A percentile compares a stretch with the other conserved stretches of the same genome.
Evolutionary conservation across 768 basidiomycete genomes (phyloP).

Genomic region (Baorangia bicolor): DNA sequence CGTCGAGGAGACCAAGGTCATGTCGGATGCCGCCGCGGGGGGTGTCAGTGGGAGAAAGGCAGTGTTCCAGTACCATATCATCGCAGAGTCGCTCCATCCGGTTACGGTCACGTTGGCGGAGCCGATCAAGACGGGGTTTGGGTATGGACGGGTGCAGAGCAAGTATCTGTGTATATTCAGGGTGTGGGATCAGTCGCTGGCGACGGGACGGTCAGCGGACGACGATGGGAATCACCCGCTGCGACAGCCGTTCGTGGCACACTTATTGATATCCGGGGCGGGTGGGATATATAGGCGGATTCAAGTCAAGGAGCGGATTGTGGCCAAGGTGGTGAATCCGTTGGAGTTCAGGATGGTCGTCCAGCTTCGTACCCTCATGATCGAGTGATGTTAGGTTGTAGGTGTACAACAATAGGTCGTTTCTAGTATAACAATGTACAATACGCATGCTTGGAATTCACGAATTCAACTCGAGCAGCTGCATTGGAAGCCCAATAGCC

Average conservation of each 20-base stretch:
- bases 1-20: constrained; percentile 17
- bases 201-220: constrained; percentile 2
- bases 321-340: constrained; percentile 18
- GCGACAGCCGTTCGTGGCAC: constrained; percentile 21
- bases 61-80: constrained; percentile 18
- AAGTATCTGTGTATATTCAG: constrained; percentile 19
- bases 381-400: constrained; percentile 7
- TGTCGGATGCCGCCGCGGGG: constrained; percentile 4
- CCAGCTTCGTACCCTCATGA: constrained; percentile 19
- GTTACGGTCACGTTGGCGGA: constrained; percentile 21
- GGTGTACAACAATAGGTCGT: neutral
- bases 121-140: constrained; percentile 20
- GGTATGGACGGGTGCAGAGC: constrained; percentile 14
- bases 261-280: constrained; percentile 14
- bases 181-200: constrained; percentile 22
- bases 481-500: constrained; percentile 88
- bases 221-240: constrained; percentile 15
- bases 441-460: neutral
- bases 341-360: constrained; percentile 15
- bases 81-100: constrained; percentile 18
- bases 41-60: neutral
- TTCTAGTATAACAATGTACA: neutral
- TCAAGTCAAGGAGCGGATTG: constrained; percentile 19
- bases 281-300: constrained; percentile 20
- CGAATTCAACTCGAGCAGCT: constrained; percentile 77